Conservation (phyloP, 139 green algal species). For the Coelastrella sp. region DNA sequence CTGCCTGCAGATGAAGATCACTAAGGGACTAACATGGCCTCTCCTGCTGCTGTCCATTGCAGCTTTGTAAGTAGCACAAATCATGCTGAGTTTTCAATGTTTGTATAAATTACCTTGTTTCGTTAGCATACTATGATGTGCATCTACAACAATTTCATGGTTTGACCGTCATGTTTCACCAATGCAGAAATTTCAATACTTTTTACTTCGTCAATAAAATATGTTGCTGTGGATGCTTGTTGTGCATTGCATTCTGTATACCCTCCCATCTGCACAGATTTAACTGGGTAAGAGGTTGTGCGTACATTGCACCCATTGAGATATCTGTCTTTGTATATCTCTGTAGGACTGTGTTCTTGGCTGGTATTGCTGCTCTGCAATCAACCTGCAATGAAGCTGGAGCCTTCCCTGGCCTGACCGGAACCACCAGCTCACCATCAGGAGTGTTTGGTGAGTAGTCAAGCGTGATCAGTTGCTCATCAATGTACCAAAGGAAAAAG, state of each 20-base stretch:
- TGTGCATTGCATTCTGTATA: too few species aligned
- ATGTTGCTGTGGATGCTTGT: background rate
- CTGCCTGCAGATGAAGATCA: constrained; percentile 34
- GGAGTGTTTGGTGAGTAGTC: constrained; percentile 30
- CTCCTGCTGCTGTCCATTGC: constrained; percentile 26
- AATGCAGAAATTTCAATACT: too few species aligned
- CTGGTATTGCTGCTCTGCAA: constrained; percentile 24
- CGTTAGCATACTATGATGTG: background rate
- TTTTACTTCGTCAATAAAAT: too few species aligned
- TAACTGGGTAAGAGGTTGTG: too few species aligned
- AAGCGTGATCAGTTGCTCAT: too few species aligned
- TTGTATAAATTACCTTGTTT: background rate
- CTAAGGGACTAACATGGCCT: constrained; percentile 46
- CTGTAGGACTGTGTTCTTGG: constrained; percentile 26
- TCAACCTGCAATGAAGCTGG: background rate
- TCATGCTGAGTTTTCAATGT: background rate
- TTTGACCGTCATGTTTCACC: too few species aligned
- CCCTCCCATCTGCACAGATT: too few species aligned
- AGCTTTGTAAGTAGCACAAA: constrained; percentile 4
- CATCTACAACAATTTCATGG: too few species aligned
- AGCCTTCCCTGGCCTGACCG: background rate
- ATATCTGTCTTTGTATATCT: too few species aligned
- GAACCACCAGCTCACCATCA: background rate
- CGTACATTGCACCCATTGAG: too few species aligned
- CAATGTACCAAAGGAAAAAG: too few species aligned